Percentiles rank a stretch among this genome's conserved stretches.
These are phyloP conservation scores for Antrodiella citrinella DNA, from an alignment of 768 basidiomycete species.

Conservation along the genomic window DNA sequence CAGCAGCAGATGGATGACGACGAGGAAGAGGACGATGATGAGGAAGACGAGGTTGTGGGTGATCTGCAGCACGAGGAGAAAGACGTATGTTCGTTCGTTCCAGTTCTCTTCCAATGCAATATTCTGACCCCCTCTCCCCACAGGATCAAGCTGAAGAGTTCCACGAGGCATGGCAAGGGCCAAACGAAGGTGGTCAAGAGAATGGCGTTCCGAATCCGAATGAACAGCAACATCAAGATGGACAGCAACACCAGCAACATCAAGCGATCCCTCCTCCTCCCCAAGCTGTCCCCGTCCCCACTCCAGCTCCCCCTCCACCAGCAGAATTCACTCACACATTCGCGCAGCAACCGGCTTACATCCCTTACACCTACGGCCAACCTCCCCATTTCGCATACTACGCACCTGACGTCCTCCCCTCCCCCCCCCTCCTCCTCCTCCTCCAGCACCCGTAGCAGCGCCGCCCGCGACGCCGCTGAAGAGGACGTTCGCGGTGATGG, in stretches of 20 bases:
- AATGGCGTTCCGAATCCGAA: neutral
- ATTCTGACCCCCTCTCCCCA: constrained; percentile 5
- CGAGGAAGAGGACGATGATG: constrained; percentile 24
- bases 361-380: constrained; percentile 14
- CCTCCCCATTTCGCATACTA: constrained; percentile 14
- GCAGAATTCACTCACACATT: constrained; percentile 10
- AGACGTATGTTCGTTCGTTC: constrained; percentile 20
- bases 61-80: constrained; percentile 11
- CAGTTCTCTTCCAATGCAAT: constrained; percentile 4
- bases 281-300: neutral
- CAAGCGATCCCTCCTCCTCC: neutral
- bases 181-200: neutral
- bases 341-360: constrained; percentile 9
- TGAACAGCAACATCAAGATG: neutral
- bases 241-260: neutral
- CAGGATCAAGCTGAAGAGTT: constrained; percentile 35
- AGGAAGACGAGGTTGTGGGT: constrained; percentile 24
- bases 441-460: constrained; percentile 2
- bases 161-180: constrained; percentile 49
- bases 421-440: constrained; percentile 11
- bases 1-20: constrained; percentile 27
- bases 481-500: constrained; percentile 21
- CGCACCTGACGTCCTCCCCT: too few relatives aligned
- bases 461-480: constrained; percentile 13
- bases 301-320: constrained; percentile 3